Evolutionary conservation across 768 basidiomycete species (phyloP), one percentile per base, ranked within the genome.

Genomic region (Gymnopilus dilepis): DNA sequence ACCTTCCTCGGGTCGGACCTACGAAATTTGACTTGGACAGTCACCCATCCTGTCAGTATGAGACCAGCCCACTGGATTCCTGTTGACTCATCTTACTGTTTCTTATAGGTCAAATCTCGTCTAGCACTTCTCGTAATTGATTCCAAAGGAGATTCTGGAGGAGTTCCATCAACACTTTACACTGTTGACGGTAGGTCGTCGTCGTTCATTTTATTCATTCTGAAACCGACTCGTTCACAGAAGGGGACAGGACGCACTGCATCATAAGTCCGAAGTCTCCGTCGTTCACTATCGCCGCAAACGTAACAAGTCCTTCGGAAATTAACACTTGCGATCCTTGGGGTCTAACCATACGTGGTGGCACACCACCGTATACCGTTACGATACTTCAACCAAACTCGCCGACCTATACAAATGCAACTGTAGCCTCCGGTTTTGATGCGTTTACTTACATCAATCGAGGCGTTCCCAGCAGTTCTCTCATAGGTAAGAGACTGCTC

Each of bases 121-220:
- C 61, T 84, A n/a, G 60, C 83, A 31, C 67, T 84, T 13, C 73
- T 68, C 21, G 73, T 83, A 24, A 69, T 80, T 13, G 80, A 84
- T 65, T 69, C 80, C 5, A 66, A 70, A 6, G 77, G 78, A 2
- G 75, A 67, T 34, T 73, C 76, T 0, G 79, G 78, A 0, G 82
- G 80, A 7, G 66, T 79, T 31, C 61, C 74, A 5, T 65, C 73
- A 1, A 33, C 56, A 5, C 30, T 77, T 37, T 77, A 71, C 56
- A 75, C 70, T 7, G 73, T 50, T 31, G 13, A n/a, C 26, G 28
- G 47, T 50, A 22, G n/a, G 47, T 6, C 30, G 4, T 31, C 34
- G 15, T 37, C 28, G 13, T 31, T 28, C 17, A 17, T 19, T 8
- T 7, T 30, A 19, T 28, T 31, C 15, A 26, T 26, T 21, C 30